Evolutionary conservation across 345 rosid genomes (phyloP).

Genomic region (Cochlearia excelsa): DNA sequence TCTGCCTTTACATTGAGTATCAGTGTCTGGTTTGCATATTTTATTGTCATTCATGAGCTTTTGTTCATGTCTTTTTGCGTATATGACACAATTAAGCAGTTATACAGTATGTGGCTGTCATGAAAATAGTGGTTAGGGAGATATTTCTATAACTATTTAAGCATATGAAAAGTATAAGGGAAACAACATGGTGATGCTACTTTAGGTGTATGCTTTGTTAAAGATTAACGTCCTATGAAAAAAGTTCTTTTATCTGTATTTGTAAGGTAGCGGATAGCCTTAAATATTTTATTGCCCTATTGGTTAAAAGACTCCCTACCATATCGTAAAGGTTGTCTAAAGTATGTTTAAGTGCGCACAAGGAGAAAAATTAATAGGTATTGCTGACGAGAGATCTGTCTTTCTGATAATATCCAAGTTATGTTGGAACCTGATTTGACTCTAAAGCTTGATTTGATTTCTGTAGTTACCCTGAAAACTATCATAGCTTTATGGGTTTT

Average conservation of each 20-base stretch:
- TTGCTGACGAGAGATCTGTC: slow-evolving; percentile 19
- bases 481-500: slow-evolving; percentile 2
- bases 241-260: slow-evolving; percentile 12
- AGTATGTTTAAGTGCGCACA: slow-evolving; percentile 15
- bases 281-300: slow-evolving; percentile 4
- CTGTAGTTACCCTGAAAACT: slow-evolving; percentile 24
- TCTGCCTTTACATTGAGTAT: not conserved
- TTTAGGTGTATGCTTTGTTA: slow-evolving; percentile 31
- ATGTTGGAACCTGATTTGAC: slow-evolving; percentile 32
- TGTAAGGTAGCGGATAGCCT: slow-evolving; percentile 20
- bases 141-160: slow-evolving; percentile 2
- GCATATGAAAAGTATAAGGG: slow-evolving; percentile 14
- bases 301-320: slow-evolving; percentile 25
- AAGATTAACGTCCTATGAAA: slow-evolving; percentile 26
- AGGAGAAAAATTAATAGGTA: slow-evolving; percentile 3
- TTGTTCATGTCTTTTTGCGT: slow-evolving; percentile 9
- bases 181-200: slow-evolving; percentile 22
- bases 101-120: not conserved
- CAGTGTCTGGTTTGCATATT: not conserved
- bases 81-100: not conserved
- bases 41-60: slow-evolving; percentile 3
- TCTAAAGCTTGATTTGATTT: slow-evolving; percentile 30
- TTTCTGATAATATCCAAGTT: slow-evolving; percentile 22
- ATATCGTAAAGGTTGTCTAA: slow-evolving; percentile 25
- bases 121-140: slow-evolving; percentile 7